These are phyloP conservation scores for Oxyria digyna DNA, from an alignment of 148 eudicot genomes.

Conservation along the genomic window DNA sequence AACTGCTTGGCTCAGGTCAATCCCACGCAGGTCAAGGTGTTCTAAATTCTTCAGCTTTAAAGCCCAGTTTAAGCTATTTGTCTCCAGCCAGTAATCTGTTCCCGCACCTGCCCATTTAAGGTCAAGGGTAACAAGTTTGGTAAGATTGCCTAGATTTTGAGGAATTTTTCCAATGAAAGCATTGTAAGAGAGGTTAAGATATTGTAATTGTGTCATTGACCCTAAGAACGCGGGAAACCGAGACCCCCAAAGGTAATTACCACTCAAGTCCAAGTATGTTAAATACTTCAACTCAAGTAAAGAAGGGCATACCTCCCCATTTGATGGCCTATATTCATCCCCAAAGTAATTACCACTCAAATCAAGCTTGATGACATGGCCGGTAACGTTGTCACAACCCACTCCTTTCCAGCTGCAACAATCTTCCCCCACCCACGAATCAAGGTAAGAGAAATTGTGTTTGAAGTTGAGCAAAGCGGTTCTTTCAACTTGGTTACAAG, in stretches of 20 bases:
- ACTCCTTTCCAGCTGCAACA: too few relatives aligned
- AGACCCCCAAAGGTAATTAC: too few relatives aligned
- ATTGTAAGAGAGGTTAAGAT: conserved; percentile 7
- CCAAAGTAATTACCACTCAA: too few relatives aligned
- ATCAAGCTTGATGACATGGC: too few relatives aligned
- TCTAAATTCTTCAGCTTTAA: neutral
- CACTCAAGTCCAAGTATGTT: neutral
- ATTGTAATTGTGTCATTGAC: conserved; percentile 8
- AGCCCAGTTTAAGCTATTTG: conserved; percentile 1
- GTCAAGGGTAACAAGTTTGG: neutral
- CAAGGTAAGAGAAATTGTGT: too few relatives aligned
- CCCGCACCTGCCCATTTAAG: too few relatives aligned
- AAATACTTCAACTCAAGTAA: neutral
- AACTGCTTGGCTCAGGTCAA: neutral
- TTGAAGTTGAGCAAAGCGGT: too few relatives aligned
- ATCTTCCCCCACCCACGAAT: too few relatives aligned
- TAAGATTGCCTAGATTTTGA: conserved; percentile 12
- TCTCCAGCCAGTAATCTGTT: neutral
- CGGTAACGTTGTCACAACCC: too few relatives aligned
- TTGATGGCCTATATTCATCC: too few relatives aligned
- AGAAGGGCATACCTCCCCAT: neutral
- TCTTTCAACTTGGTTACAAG: too few relatives aligned
- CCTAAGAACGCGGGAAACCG: too few relatives aligned
- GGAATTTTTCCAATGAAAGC: neutral
- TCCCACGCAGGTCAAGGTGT: conserved; percentile 4